A percentile compares a stretch with the other conserved stretches of the same genome.
Evolutionary conservation across 495 filamentous ascomycete species (phyloP).

Genomic region (Lasiosphaeria miniovina): DNA sequence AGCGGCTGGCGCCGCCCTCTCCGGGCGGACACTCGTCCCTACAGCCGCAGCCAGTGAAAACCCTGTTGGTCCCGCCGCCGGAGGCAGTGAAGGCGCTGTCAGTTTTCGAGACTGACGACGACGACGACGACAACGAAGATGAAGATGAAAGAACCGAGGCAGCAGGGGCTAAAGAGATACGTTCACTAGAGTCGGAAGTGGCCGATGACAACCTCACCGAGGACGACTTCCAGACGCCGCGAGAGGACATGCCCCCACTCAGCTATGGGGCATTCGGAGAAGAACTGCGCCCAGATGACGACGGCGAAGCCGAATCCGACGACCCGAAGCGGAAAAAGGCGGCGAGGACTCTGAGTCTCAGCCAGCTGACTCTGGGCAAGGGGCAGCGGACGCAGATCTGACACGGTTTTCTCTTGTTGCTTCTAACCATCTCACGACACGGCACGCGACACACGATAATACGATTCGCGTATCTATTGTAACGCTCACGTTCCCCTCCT

Average conservation of each 20-base stretch:
- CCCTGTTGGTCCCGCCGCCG: slow-evolving; percentile 9
- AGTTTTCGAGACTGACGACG: slow-evolving; percentile 36
- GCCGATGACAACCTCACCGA: slow-evolving; percentile 32
- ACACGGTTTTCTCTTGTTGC: slow-evolving; percentile 2
- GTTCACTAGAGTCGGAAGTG: slow-evolving; percentile 10
- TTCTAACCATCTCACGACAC: background rate
- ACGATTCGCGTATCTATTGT: background rate
- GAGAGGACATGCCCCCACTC: slow-evolving; percentile 32
- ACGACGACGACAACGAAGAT: slow-evolving; percentile 34
- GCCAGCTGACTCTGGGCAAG: slow-evolving; percentile 47
- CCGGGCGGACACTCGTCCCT: slow-evolving; percentile 17
- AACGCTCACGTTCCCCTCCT: too few species aligned
- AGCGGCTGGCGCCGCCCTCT: slow-evolving; percentile 17
- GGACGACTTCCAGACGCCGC: slow-evolving; percentile 43
- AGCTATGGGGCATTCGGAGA: slow-evolving; percentile 46
- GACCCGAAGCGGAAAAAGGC: slow-evolving; percentile 41
- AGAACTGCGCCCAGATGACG: slow-evolving; percentile 33
- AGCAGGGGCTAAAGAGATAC: background rate
- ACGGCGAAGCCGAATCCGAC: slow-evolving; percentile 22
- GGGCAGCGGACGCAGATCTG: slow-evolving; percentile 22
- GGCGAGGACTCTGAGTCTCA: slow-evolving; percentile 47
- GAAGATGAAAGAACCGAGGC: slow-evolving; percentile 23
- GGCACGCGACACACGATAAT: background rate
- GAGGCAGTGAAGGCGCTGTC: slow-evolving; percentile 25
- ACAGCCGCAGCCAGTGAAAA: slow-evolving; percentile 17